phyloP scores from a whole-genome alignment of 345 rosid genomes.

The Pseudoturritis turrita region DNA sequence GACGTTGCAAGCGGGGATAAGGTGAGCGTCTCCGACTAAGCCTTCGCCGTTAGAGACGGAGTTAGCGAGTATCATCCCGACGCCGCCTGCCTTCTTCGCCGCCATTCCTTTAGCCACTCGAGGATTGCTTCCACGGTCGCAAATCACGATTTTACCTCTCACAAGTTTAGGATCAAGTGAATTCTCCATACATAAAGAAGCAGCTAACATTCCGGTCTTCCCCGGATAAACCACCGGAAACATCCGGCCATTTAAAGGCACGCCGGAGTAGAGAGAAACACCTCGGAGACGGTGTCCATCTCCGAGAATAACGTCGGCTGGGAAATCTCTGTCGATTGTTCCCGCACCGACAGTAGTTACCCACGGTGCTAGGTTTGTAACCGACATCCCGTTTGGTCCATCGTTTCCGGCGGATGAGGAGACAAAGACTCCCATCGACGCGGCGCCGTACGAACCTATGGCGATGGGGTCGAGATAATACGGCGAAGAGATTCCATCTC shows the following conservation, averaged over 20 bases:
- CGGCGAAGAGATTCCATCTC: slow-evolving; percentile 60
- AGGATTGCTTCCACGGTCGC: slow-evolving; percentile 68
- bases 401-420: slow-evolving; percentile 55
- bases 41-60: slow-evolving; percentile 75
- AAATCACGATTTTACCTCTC: slow-evolving; percentile 64
- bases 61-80: slow-evolving; percentile 76
- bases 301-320: slow-evolving; percentile 51
- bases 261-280: slow-evolving; percentile 57
- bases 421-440: not conserved
- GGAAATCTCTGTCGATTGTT: slow-evolving; percentile 67
- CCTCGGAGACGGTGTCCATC: slow-evolving; percentile 54
- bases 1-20: slow-evolving; percentile 59
- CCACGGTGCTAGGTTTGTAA: slow-evolving; percentile 74
- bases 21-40: slow-evolving; percentile 65
- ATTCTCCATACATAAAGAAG: slow-evolving; percentile 70
- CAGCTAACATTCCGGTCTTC: slow-evolving; percentile 43
- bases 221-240: slow-evolving; percentile 65
- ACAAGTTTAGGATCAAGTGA: slow-evolving; percentile 53
- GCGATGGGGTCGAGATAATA: slow-evolving; percentile 82
- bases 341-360: slow-evolving; percentile 62
- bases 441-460: slow-evolving; percentile 47
- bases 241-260: slow-evolving; percentile 48
- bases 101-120: slow-evolving; percentile 76
- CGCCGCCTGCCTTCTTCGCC: slow-evolving; percentile 71
- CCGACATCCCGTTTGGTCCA: slow-evolving; percentile 72